Percentiles rank a stretch among this genome's conserved stretches.
Evolutionary conservation across 257 asterid genomes (phyloP).

Genomic region (Rubia yunnanensis): DNA sequence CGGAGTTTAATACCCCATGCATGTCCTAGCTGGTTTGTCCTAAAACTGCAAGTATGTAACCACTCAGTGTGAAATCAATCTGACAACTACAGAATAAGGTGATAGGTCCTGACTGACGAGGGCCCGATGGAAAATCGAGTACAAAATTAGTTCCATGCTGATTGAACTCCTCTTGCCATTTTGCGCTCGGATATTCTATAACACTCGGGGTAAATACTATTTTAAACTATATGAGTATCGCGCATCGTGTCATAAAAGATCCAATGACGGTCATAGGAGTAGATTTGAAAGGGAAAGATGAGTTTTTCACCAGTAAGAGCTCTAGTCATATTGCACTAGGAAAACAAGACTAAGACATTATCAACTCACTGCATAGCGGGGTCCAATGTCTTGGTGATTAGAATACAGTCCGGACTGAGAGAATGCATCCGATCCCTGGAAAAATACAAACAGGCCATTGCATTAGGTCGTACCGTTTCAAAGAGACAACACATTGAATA

Average conservation of each 20-base stretch:
- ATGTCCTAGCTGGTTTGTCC: not conserved
- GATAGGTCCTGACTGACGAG: not conserved
- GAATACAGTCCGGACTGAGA: slow-evolving; percentile 96
- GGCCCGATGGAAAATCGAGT: not conserved
- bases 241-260: no score
- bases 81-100: not conserved
- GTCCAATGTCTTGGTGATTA: slow-evolving; percentile 97
- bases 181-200: not conserved
- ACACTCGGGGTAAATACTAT: not conserved
- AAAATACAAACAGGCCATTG: slow-evolving; percentile 3
- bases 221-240: not conserved
- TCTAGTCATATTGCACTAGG: not conserved
- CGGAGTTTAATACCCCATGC: not conserved
- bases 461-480: slow-evolving; percentile 1
- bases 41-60: not conserved
- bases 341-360: slow-evolving; percentile 2
- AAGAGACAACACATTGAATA: slow-evolving; percentile 6
- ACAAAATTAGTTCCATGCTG: not conserved
- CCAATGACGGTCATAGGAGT: not conserved
- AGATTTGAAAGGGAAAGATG: not conserved
- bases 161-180: not conserved
- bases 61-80: not conserved
- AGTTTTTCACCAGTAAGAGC: not conserved
- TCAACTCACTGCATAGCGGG: slow-evolving; percentile 80
- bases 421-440: slow-evolving; percentile 93